These are phyloP conservation scores for Lecanicillium sp. DNA, from an alignment of 2,329 filamentous ascomycete species.

Conservation along the genomic window DNA sequence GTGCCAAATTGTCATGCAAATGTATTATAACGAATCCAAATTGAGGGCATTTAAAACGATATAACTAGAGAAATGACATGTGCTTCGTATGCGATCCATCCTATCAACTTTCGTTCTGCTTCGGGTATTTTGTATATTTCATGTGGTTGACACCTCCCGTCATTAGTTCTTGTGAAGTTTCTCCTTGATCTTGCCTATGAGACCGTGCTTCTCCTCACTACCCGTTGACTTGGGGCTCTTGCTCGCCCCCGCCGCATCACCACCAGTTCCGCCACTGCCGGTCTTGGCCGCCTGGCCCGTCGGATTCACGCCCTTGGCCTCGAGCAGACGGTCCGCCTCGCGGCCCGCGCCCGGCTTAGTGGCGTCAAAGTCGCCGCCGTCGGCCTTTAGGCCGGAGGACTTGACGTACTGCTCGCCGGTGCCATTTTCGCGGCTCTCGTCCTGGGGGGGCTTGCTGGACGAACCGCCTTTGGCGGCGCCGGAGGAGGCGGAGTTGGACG, in stretches of 20 bases:
- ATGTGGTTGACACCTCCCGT: background rate
- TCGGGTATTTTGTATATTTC: background rate
- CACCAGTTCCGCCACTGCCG: background rate
- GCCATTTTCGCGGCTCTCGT: constrained; percentile 30
- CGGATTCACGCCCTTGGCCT: constrained; percentile 25
- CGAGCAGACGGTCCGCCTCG: constrained; percentile 54
- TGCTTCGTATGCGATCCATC: no score
- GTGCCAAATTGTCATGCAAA: no score
- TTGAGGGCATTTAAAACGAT: no score
- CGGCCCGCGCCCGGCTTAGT: constrained; percentile 56
- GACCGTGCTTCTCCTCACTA: constrained; percentile 11
- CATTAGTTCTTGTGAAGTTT: constrained; percentile 15
- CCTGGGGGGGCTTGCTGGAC: constrained; percentile 21
- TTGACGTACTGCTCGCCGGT: constrained; percentile 54
- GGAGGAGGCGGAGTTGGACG: constrained; percentile 20
- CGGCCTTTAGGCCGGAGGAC: constrained; percentile 52
- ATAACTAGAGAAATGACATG: no score
- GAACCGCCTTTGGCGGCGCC: constrained; percentile 17
- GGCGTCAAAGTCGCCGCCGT: constrained; percentile 64
- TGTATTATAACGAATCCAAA: no score
- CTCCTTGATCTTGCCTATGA: constrained; percentile 14
- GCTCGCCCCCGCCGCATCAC: background rate
- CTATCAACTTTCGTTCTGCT: background rate
- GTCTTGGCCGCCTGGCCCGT: background rate
- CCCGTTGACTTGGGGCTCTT: background rate